A percentile compares a stretch with the other conserved stretches of the same genome.
Conservation (phyloP, 306 rosid genomes). For the Cercis canadensis region DNA sequence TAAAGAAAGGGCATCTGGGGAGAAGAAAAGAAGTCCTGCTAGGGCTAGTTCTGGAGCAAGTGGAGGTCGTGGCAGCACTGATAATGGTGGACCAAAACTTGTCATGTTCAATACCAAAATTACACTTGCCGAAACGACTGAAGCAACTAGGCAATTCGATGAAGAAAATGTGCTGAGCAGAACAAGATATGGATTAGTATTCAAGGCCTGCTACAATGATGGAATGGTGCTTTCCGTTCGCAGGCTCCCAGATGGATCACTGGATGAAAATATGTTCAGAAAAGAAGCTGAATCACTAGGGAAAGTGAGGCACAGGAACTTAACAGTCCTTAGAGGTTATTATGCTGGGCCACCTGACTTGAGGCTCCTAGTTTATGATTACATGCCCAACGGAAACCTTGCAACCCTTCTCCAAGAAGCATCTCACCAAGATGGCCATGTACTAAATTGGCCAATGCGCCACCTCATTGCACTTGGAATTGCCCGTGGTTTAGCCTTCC, state of each 20-base stretch:
- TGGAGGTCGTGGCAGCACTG: slow-evolving; percentile 86
- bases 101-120: slow-evolving; percentile 89
- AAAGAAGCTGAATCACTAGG: slow-evolving; percentile 89
- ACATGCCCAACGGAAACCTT: slow-evolving; percentile 98
- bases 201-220: slow-evolving; percentile 88
- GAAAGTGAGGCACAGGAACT: slow-evolving; percentile 77
- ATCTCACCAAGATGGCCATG: slow-evolving; percentile 97
- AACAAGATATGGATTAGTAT: slow-evolving; percentile 75
- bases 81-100: slow-evolving; percentile 83
- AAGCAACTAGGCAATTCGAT: slow-evolving; percentile 89
- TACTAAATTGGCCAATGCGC: slow-evolving; percentile 97
- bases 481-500: slow-evolving; percentile 89
- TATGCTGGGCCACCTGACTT: slow-evolving; percentile 79
- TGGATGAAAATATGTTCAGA: slow-evolving; percentile 78
- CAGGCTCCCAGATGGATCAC: slow-evolving; percentile 72
- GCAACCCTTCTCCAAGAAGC: slow-evolving; percentile 99
- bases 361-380: slow-evolving; percentile 79
- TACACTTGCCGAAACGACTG: slow-evolving; percentile 84
- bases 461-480: slow-evolving; percentile 95
- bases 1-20: slow-evolving; percentile 67
- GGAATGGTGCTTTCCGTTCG: slow-evolving; percentile 95
- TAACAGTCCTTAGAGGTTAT: slow-evolving; percentile 93
- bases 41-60: slow-evolving; percentile 86
- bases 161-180: slow-evolving; percentile 97
- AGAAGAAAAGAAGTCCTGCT: slow-evolving; percentile 80